These are phyloP conservation scores for Eucalyptus pauciflora DNA, from an alignment of 345 rosid genomes.

Conservation along the genomic window DNA sequence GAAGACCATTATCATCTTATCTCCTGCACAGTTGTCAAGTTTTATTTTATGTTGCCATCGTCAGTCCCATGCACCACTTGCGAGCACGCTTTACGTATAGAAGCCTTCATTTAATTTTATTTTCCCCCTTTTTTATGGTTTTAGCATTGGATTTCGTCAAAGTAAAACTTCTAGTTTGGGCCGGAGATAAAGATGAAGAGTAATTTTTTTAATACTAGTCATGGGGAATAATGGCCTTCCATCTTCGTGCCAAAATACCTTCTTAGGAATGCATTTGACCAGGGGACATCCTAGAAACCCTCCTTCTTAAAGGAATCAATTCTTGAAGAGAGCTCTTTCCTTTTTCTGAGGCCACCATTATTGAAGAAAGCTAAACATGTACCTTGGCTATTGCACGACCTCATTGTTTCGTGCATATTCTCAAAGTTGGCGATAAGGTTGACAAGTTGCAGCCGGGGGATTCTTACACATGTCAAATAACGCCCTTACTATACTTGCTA, in stretches of 20 bases:
- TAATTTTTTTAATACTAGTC: background rate
- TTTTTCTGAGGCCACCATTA: background rate
- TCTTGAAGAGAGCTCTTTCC: background rate
- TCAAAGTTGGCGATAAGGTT: background rate
- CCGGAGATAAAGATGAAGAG: background rate
- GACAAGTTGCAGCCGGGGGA: background rate
- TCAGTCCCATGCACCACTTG: background rate
- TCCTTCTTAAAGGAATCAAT: background rate
- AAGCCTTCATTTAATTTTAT: background rate
- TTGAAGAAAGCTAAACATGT: background rate
- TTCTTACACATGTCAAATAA: background rate
- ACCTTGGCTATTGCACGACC: background rate
- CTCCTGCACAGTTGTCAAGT: background rate
- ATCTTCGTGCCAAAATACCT: background rate
- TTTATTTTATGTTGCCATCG: background rate
- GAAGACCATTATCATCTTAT: background rate
- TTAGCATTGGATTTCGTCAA: background rate
- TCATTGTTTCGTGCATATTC: background rate
- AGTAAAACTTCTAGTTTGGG: background rate
- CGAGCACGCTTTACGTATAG: background rate
- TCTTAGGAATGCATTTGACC: background rate
- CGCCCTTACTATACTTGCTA: background rate
- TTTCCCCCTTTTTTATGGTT: background rate
- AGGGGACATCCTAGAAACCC: background rate
- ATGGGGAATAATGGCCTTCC: background rate